Percentiles rank a stretch among this genome's conserved stretches.
phyloP scores from a whole-genome alignment of 371 early-diverging fungal genomes.

The Mucor velutinosus region DNA sequence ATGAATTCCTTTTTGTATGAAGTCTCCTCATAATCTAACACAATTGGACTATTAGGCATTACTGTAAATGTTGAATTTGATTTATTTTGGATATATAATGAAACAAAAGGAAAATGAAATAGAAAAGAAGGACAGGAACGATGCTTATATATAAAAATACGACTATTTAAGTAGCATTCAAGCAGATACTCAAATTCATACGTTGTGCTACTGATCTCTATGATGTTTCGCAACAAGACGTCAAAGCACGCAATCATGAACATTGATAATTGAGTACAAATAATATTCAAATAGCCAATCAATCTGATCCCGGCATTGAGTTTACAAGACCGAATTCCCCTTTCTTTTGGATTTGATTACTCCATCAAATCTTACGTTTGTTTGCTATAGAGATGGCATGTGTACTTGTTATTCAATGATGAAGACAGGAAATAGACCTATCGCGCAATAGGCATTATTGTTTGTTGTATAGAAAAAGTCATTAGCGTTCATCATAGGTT shows the following conservation, averaged over 20 bases:
- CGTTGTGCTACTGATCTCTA: slow-evolving; percentile 14
- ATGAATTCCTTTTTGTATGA: slow-evolving; percentile 16
- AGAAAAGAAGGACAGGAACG: slow-evolving; percentile 2
- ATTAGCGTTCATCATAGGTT: neutral
- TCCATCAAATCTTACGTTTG: too few species aligned
- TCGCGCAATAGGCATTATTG: neutral
- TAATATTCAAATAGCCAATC: slow-evolving; percentile 12
- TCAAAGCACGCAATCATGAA: slow-evolving; percentile 32
- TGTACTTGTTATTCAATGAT: neutral
- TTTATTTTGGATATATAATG: neutral
- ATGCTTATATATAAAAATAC: neutral
- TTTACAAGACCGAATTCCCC: neutral
- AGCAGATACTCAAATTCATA: neutral
- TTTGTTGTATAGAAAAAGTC: neutral
- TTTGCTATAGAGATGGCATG: neutral
- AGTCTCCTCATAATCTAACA: slow-evolving; percentile 22
- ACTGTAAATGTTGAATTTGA: neutral
- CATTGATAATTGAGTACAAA: slow-evolving; percentile 12
- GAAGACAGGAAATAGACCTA: neutral
- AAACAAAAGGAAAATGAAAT: neutral
- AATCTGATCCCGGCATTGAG: neutral
- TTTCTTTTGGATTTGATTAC: too few species aligned
- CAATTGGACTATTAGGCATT: slow-evolving; percentile 16
- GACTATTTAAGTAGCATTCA: neutral
- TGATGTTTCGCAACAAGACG: slow-evolving; percentile 31